These are phyloP conservation scores for Chytriomyces sp. DNA, from an alignment of 192 early-diverging fungal species.

Conservation along the genomic window DNA sequence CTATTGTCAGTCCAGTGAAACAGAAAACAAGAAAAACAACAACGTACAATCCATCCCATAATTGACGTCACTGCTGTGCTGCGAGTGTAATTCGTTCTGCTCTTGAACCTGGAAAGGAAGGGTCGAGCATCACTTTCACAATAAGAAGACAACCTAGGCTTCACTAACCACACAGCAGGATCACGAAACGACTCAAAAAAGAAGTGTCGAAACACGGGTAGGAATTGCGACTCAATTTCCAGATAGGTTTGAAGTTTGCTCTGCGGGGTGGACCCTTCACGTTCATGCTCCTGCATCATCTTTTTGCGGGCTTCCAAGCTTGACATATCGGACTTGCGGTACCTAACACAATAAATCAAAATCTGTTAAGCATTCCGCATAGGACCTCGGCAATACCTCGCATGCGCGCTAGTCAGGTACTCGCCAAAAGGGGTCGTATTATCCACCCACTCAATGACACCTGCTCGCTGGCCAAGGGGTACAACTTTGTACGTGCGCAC, in stretches of 20 bases:
- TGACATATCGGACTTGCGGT: slow-evolving; percentile 44
- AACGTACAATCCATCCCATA: slow-evolving; percentile 77
- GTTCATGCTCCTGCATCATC: slow-evolving; percentile 45
- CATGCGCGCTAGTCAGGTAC: slow-evolving; percentile 43
- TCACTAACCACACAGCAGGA: slow-evolving; percentile 65
- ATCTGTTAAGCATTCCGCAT: neutral
- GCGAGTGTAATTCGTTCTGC: slow-evolving; percentile 69
- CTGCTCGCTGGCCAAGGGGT: slow-evolving; percentile 53
- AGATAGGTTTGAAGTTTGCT: slow-evolving; percentile 59
- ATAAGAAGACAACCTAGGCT: neutral
- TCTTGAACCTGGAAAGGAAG: slow-evolving; percentile 57
- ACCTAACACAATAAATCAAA: slow-evolving; percentile 36
- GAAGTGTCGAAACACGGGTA: slow-evolving; percentile 68
- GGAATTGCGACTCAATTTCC: slow-evolving; percentile 49
- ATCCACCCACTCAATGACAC: slow-evolving; percentile 62
- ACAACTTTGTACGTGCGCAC: slow-evolving; percentile 64
- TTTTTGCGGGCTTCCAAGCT: slow-evolving; percentile 42
- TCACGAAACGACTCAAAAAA: slow-evolving; percentile 79
- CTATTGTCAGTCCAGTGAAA: neutral
- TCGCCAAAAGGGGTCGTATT: slow-evolving; percentile 53
- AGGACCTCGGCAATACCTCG: slow-evolving; percentile 21
- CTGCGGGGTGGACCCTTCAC: slow-evolving; percentile 47
- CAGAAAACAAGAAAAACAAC: neutral
- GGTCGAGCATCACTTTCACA: neutral
- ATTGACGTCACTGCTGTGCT: slow-evolving; percentile 87